A percentile compares a stretch with the other conserved stretches of the same genome.
phyloP scores from a whole-genome alignment of 306 rosid species.

The Dalbergia cultrata region DNA sequence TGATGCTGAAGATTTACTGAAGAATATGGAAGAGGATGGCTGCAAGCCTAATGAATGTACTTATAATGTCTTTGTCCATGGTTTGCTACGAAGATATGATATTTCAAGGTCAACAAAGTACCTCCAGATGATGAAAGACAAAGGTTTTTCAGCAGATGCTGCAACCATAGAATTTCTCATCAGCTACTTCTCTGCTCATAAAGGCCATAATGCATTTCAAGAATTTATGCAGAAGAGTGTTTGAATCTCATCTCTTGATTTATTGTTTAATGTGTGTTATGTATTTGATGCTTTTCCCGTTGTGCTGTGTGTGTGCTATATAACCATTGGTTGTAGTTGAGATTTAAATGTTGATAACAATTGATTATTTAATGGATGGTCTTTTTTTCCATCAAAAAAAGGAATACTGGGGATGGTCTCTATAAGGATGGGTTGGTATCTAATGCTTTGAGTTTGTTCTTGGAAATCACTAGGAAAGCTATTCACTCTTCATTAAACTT shows the following conservation, averaged over 20 bases:
- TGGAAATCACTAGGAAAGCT: conserved; percentile 42
- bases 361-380: too few species aligned
- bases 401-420: conserved; percentile 11
- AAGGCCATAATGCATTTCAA: conserved; percentile 37
- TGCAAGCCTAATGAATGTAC: conserved; percentile 40
- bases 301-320: neutral
- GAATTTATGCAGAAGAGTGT: conserved; percentile 33
- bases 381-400: too few species aligned
- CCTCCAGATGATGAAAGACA: conserved; percentile 33
- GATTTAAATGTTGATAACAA: neutral
- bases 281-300: neutral
- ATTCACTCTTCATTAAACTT: conserved; percentile 4
- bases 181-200: neutral
- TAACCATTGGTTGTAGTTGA: neutral
- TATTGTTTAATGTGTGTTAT: conserved; percentile 3
- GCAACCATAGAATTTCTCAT: conserved; percentile 42
- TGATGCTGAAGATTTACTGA: conserved; percentile 48
- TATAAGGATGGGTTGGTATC: conserved; percentile 36
- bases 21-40: conserved; percentile 47
- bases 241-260: neutral
- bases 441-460: conserved; percentile 41
- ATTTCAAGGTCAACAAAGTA: conserved; percentile 46
- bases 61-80: conserved; percentile 45
- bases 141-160: conserved; percentile 42
- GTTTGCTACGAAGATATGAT: conserved; percentile 45